These are phyloP conservation scores for Boletus eberwhitei DNA, from an alignment of 768 basidiomycete genomes.

Conservation along the genomic window DNA sequence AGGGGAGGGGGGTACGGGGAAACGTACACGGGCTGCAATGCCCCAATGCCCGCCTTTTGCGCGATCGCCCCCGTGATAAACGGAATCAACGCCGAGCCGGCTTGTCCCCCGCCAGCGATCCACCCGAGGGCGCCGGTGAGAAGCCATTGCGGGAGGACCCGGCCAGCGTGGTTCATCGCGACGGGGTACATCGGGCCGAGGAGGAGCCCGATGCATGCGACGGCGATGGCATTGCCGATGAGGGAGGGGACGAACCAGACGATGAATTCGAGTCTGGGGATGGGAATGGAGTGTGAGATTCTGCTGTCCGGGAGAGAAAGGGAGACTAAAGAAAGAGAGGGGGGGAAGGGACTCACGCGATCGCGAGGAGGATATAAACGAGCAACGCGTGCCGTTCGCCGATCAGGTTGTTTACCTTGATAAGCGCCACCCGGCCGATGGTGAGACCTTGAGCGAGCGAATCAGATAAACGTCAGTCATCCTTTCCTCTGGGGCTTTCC, in stretches of 20 bases:
- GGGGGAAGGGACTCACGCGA: slow-evolving; percentile 26
- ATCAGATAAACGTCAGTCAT: no score
- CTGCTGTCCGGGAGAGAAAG: not conserved
- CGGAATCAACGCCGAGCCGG: no score
- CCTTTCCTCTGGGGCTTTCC: no score
- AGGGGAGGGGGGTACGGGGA: no score
- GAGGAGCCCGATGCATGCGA: slow-evolving; percentile 50
- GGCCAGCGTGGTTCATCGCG: slow-evolving; percentile 60
- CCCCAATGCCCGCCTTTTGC: no score
- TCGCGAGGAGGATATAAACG: slow-evolving; percentile 46
- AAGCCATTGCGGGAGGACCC: slow-evolving; percentile 43
- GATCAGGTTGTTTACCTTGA: slow-evolving; percentile 51
- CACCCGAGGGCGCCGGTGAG: no score
- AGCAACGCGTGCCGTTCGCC: slow-evolving; percentile 51
- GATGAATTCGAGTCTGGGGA: slow-evolving; percentile 36
- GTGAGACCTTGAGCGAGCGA: slow-evolving; percentile 41
- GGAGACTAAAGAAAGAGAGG: no score
- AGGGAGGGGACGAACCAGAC: slow-evolving; percentile 55
- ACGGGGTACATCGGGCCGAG: slow-evolving; percentile 48
- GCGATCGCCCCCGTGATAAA: no score
- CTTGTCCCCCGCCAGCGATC: no score
- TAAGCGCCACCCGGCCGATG: slow-evolving; percentile 46
- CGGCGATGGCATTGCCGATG: slow-evolving; percentile 47
- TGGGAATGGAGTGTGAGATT: not conserved
- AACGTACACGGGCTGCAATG: not conserved